Conservation (phyloP, 495 filamentous ascomycete genomes). For the Chaetomium fimeti region DNA sequence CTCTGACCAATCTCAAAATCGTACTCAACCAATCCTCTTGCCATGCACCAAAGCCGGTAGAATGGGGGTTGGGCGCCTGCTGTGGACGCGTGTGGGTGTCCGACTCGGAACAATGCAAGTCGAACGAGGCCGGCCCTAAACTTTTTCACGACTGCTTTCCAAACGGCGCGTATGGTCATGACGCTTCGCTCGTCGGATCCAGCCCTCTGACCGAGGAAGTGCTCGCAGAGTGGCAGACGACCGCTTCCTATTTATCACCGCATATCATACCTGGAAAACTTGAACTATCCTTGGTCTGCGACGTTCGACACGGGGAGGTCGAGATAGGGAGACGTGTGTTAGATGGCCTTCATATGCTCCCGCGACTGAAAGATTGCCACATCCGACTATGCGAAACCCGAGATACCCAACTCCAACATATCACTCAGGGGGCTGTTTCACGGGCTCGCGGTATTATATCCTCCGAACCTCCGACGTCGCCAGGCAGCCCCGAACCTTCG, state of each 20-base stretch:
- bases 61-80: neutral
- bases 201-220: neutral
- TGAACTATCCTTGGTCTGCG: constrained; percentile 15
- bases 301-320: neutral
- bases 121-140: neutral
- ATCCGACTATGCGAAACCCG: constrained; percentile 7
- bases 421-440: constrained; percentile 5
- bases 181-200: neutral
- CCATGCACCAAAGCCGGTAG: neutral
- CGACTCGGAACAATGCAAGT: neutral
- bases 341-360: constrained; percentile 1
- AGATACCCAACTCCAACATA: constrained; percentile 3
- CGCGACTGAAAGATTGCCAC: constrained; percentile 15
- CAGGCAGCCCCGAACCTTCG: neutral
- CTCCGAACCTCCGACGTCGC: neutral
- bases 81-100: neutral
- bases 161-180: neutral
- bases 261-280: constrained; percentile 10
- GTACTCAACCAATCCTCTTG: constrained; percentile 17
- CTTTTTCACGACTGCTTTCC: neutral
- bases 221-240: constrained; percentile 2
- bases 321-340: neutral
- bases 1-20: constrained; percentile 12
- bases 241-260: constrained; percentile 5
- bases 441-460: constrained; percentile 8